Conservation (phyloP, 371 early-diverging fungal species). For the Mortierella sp. region DNA sequence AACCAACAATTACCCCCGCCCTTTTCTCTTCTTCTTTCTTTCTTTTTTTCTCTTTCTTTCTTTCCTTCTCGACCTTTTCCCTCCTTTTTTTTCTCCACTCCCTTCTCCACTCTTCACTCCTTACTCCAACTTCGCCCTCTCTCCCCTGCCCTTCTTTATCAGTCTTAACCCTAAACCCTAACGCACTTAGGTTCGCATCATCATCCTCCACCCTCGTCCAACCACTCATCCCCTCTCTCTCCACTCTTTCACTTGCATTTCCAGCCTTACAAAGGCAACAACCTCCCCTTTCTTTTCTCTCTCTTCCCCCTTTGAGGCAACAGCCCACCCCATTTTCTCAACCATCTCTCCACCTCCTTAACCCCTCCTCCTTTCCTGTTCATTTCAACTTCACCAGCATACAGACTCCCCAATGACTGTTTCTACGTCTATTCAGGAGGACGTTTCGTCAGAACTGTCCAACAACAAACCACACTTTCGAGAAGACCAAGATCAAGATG, state of each 20-base stretch:
- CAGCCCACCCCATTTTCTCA: background rate
- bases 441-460: constrained; percentile 2
- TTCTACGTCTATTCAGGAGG: constrained; percentile 21
- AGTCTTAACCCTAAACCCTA: constrained; percentile 24
- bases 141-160: no score
- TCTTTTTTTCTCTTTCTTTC: background rate
- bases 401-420: constrained; percentile 24
- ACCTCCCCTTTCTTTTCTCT: background rate
- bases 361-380: background rate
- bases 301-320: background rate
- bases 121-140: no score
- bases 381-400: background rate
- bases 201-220: background rate
- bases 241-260: background rate
- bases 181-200: constrained; percentile 11
- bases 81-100: background rate
- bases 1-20: background rate
- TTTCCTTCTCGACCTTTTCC: background rate
- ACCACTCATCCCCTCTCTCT: background rate
- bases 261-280: background rate
- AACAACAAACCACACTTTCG: constrained; percentile 24
- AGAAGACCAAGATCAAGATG: constrained; percentile 27
- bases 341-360: constrained; percentile 13
- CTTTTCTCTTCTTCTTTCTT: background rate
- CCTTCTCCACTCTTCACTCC: no score